Conservation (phyloP, 768 basidiomycete species). For the Scleroderma citrinum region DNA sequence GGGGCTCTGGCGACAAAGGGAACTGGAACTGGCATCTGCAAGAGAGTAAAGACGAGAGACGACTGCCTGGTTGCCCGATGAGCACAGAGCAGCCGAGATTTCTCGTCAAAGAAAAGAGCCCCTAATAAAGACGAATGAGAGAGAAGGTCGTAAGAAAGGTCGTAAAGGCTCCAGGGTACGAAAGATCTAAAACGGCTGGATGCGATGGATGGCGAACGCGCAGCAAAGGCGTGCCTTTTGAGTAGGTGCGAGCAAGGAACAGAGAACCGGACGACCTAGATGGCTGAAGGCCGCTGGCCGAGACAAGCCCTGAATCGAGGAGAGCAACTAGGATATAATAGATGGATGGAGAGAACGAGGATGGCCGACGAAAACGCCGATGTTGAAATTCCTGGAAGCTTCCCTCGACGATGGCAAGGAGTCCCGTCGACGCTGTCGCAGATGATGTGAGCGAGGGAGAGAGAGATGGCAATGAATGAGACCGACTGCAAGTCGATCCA, state of each 20-base stretch:
- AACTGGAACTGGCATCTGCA: conserved; percentile 87
- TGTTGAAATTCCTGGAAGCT: conserved; percentile 22
- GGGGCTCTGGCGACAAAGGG: conserved; percentile 54
- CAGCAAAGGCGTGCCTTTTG: conserved; percentile 94
- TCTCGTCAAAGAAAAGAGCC: conserved; percentile 34
- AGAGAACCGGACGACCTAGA: conserved; percentile 13
- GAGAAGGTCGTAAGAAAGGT: conserved; percentile 60
- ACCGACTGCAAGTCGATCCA: conserved; percentile 46
- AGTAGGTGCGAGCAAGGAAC: conserved; percentile 24
- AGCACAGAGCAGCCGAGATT: conserved; percentile 36
- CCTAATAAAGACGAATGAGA: conserved; percentile 37
- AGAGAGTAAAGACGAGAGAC: conserved; percentile 33
- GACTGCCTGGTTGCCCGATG: conserved; percentile 40
- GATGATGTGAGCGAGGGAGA: conserved; percentile 29
- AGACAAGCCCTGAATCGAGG: conserved; percentile 15
- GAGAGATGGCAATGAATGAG: conserved; percentile 21
- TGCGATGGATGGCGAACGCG: conserved; percentile 64
- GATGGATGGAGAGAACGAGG: neutral
- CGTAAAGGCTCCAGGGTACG: conserved; percentile 42
- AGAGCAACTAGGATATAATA: conserved; percentile 4
- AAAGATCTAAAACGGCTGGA: conserved; percentile 22
- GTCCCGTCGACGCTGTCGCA: conserved; percentile 36
- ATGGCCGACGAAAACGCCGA: conserved; percentile 8
- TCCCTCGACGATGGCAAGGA: conserved; percentile 34
- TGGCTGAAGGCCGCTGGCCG: conserved; percentile 10